These are phyloP conservation scores for Isochrysis galbana DNA, from an alignment of 78 protist species.

Conservation along the genomic window DNA sequence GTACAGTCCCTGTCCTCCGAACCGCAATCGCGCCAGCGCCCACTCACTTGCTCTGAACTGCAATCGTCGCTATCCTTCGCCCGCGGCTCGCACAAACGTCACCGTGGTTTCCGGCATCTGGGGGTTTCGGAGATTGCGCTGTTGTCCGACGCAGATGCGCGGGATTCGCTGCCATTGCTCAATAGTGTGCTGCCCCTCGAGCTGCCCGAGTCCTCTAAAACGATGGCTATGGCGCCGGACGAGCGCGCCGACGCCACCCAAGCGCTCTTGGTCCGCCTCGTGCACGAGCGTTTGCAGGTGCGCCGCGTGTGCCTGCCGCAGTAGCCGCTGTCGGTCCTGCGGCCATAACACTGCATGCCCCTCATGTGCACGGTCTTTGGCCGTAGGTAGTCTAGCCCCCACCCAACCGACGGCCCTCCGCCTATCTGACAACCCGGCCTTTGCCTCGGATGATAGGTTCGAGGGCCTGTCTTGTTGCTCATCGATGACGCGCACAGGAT, in stretches of 20 bases:
- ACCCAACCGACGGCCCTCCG: too few species aligned
- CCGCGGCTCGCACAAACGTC: not conserved
- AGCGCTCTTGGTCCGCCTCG: not conserved
- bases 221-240: not conserved
- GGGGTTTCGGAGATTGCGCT: not conserved
- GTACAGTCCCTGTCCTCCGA: too few species aligned
- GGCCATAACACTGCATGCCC: too few species aligned
- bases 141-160: not conserved
- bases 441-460: too few species aligned
- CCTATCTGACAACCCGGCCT: too few species aligned
- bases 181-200: not conserved
- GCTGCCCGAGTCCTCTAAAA: not conserved
- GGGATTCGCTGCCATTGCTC: not conserved
- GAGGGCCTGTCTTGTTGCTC: too few species aligned
- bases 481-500: not conserved
- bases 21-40: too few species aligned
- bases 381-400: too few species aligned
- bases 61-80: not conserved
- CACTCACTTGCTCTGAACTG: not conserved
- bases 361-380: too few species aligned
- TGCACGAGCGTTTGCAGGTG: not conserved
- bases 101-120: not conserved
- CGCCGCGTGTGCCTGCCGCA: not conserved
- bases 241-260: not conserved
- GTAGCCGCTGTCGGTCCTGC: too few species aligned